Evolutionary conservation across 2,329 filamentous ascomycete genomes (phyloP).

Genomic region (Ciborinia camelliae): DNA sequence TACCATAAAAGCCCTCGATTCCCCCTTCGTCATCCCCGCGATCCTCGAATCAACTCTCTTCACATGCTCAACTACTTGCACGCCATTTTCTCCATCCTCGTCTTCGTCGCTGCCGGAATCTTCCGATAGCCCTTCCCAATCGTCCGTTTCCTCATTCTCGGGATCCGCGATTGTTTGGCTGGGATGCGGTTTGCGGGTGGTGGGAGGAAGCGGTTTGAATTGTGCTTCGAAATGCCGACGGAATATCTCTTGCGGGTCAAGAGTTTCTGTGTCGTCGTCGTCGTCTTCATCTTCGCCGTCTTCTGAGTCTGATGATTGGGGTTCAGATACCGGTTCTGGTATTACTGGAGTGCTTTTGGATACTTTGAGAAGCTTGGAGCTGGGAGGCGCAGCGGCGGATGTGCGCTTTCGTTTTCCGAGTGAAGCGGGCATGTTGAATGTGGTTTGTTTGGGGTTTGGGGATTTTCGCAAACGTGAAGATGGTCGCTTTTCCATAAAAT

Average conservation of each 20-base stretch:
- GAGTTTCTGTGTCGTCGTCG: conserved; percentile 25
- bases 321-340: not conserved
- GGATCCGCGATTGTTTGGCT: conserved; percentile 30
- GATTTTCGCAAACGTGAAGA: not conserved
- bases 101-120: not conserved
- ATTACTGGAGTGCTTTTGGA: not conserved
- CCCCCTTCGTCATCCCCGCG: conserved; percentile 57
- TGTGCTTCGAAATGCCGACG: conserved; percentile 82
- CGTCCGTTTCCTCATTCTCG: conserved; percentile 43
- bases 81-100: conserved; percentile 44
- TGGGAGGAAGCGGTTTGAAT: conserved; percentile 67
- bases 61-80: conserved; percentile 46
- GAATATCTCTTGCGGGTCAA: conserved; percentile 69
- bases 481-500: conserved; percentile 19
- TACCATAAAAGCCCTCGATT: conserved; percentile 78
- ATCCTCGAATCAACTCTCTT: conserved; percentile 31
- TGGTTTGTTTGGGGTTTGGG: conserved; percentile 6
- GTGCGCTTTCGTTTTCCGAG: conserved; percentile 49
- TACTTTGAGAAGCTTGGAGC: not conserved
- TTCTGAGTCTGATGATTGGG: not conserved
- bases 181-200: conserved; percentile 18
- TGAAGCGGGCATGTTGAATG: conserved; percentile 35
- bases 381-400: conserved; percentile 35
- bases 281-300: conserved; percentile 20
- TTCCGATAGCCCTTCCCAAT: conserved; percentile 61